Base-by-base conservation (phyloP, 2,329 filamentous ascomycete genomes). In the Paramyrothecium roridum region DNA sequence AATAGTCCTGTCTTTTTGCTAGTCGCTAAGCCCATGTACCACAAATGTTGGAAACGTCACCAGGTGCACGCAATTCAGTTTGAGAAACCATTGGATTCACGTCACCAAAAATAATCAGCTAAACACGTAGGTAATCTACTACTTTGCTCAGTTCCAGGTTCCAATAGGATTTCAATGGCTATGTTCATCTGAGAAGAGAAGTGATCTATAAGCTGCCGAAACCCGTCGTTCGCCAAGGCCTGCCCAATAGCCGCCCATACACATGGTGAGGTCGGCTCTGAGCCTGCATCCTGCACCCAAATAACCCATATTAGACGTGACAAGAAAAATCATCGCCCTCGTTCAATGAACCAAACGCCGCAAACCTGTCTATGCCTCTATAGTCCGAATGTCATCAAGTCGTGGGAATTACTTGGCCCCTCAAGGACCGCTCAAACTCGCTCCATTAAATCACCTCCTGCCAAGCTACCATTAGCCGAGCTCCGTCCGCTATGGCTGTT, bases 391-490 rank as follows among this genome's bases (percentile, higher is more conserved):
- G 63, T 74, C 72, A 66, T 74, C 65, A 74, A 65, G 60, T 73
- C 72, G 65, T 74, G 61, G 56, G 63, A 63, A 61, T 62, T 60
- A 63, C 63, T 55, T 59, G 54, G 37, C 58, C 58, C 53, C 61
- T 56, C 56, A 59, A 63, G 54, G 59, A 30, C 49, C 59, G 48
- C 56, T 58, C 74, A 80, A 64, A 74, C 71, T 57, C 83, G 76
- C 61, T 87, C 85, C 67, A 82, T 81, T 55, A 89, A 74, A 67
- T 90, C 87, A 53, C 83, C 84, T 40, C 90, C 90, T 22, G 89
- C 86, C 57, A 95, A 78, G 63, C 91, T 96, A 67, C 87, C 91
- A 48, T 83, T 85, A 46, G 89, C 83, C 48, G 90, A 95, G 56
- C 89, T 93, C 62, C 87, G 86, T 53, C 90, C 89, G 58, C 90